Evolutionary conservation across 2,329 filamentous ascomycete species (phyloP).

Genomic region (Immersiporthe knoxdaviesiana): DNA sequence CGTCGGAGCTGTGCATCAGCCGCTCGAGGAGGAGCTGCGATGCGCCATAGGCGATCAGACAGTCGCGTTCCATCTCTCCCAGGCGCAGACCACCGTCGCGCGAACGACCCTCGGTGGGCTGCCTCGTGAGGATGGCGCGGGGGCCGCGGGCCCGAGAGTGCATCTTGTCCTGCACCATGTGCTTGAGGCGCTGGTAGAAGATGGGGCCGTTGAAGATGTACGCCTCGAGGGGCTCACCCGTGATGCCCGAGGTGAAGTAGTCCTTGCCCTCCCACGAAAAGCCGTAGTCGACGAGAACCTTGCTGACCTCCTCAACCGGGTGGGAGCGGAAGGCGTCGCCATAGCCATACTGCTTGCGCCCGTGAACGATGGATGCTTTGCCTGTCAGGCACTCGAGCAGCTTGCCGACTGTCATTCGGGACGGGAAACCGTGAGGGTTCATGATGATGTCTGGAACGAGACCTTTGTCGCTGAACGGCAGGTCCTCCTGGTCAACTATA

Average conservation of each 20-base stretch:
- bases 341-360: constrained; percentile 83
- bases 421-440: constrained; percentile 99
- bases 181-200: constrained; percentile 99
- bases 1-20: constrained; percentile 92
- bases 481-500: constrained; percentile 93
- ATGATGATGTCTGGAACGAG: constrained; percentile 99
- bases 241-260: constrained; percentile 92
- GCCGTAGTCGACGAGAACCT: constrained; percentile 81
- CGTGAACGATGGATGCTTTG: constrained; percentile 87
- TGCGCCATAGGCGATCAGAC: constrained; percentile 94
- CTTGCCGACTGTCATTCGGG: constrained; percentile 98
- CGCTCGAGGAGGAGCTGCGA: constrained; percentile 90
- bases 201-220: constrained; percentile 99
- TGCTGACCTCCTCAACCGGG: constrained; percentile 85
- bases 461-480: constrained; percentile 91
- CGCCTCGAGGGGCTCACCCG: constrained; percentile 88
- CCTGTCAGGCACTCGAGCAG: constrained; percentile 93
- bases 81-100: constrained; percentile 88
- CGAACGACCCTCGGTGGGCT: constrained; percentile 94
- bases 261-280: constrained; percentile 98
- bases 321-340: constrained; percentile 81
- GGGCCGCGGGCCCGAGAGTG: constrained; percentile 91
- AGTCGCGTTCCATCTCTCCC: constrained; percentile 99
- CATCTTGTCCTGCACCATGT: constrained; percentile 99
- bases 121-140: constrained; percentile 86